Conservation (phyloP, 768 basidiomycete genomes). For the Tylopilus rubrobrunneus region DNA sequence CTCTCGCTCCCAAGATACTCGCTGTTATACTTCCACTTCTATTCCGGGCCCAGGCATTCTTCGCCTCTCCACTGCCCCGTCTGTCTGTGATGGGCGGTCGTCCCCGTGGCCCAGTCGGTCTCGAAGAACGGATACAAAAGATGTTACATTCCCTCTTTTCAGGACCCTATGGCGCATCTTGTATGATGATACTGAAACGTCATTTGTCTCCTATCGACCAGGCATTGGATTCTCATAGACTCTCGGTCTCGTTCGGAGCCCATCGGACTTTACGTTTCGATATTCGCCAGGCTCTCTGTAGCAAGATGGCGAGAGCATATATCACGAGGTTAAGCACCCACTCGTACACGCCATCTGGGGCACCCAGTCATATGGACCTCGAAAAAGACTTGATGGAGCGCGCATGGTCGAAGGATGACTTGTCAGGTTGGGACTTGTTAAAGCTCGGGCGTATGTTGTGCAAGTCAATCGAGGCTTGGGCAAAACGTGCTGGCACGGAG, state of each 20-base stretch:
- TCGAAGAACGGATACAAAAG: conserved; percentile 57
- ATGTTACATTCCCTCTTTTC: conserved; percentile 53
- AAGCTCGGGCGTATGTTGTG: conserved; percentile 53
- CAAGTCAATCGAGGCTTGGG: conserved; percentile 58
- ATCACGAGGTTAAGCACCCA: conserved; percentile 51
- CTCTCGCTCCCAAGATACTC: conserved; percentile 52
- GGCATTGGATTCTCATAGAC: conserved; percentile 20
- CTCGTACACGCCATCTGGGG: conserved; percentile 57
- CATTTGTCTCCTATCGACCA: conserved; percentile 44
- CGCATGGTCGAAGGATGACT: conserved; percentile 69
- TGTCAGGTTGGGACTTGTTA: conserved; percentile 63
- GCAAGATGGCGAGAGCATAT: conserved; percentile 63
- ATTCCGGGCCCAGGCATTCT: conserved; percentile 67
- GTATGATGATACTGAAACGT: conserved; percentile 58
- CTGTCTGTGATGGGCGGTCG: conserved; percentile 49
- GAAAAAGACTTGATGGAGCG: conserved; percentile 64
- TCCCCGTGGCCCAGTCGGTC: conserved; percentile 27
- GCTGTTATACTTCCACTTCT: conserved; percentile 61
- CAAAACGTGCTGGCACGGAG: conserved; percentile 33
- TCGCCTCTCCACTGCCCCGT: conserved; percentile 62
- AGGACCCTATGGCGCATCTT: conserved; percentile 63
- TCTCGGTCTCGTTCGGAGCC: conserved; percentile 51
- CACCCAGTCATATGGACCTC: conserved; percentile 55
- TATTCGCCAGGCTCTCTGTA: conserved; percentile 57
- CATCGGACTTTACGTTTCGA: conserved; percentile 59